A percentile compares a stretch with the other conserved stretches of the same genome.
Conservation (phyloP, 2,329 filamentous ascomycete genomes). For the Claviceps cyperi region DNA sequence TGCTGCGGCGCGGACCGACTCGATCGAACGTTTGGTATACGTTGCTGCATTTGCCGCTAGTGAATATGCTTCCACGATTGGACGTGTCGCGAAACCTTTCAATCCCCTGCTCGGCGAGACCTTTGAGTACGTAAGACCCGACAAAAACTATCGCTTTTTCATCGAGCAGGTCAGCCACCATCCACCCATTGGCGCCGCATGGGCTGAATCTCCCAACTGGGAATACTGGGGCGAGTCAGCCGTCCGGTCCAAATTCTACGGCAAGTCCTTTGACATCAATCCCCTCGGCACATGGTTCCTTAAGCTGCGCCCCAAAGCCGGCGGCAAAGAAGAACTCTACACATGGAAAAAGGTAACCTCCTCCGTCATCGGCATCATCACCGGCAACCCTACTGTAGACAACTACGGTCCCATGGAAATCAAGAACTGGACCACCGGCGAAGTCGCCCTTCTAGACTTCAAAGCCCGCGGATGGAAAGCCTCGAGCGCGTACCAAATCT, state of each 20-base stretch:
- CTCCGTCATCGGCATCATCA: conserved; percentile 96
- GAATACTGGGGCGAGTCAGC: conserved; percentile 95
- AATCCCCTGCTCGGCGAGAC: conserved; percentile 94
- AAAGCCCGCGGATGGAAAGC: conserved; percentile 94
- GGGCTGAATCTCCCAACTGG: conserved; percentile 86
- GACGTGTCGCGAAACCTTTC: conserved; percentile 93
- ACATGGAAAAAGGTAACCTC: conserved; percentile 99
- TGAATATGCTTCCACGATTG: conserved; percentile 93
- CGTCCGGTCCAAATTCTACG: conserved; percentile 93
- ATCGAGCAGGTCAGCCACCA: conserved; percentile 98
- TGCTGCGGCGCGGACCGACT: conserved; percentile 72
- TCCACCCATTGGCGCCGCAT: conserved; percentile 83
- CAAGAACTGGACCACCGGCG: conserved; percentile 92
- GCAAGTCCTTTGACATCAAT: conserved; percentile 94
- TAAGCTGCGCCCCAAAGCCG: conserved; percentile 59
- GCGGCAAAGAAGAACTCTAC: conserved; percentile 73
- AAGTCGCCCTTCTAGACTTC: conserved; percentile 81
- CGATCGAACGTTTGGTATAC: conserved; percentile 83
- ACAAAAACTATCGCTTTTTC: conserved; percentile 97
- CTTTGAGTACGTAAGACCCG: conserved; percentile 87
- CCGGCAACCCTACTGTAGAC: conserved; percentile 89
- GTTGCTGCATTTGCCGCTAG: conserved; percentile 92
- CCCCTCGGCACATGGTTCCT: conserved; percentile 96
- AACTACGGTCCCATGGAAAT: conserved; percentile 97
- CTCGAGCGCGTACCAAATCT: conserved; percentile 75